Base-by-base conservation (phyloP, 805 yeast genomes). In the Cyberlindnera sargentensis region DNA sequence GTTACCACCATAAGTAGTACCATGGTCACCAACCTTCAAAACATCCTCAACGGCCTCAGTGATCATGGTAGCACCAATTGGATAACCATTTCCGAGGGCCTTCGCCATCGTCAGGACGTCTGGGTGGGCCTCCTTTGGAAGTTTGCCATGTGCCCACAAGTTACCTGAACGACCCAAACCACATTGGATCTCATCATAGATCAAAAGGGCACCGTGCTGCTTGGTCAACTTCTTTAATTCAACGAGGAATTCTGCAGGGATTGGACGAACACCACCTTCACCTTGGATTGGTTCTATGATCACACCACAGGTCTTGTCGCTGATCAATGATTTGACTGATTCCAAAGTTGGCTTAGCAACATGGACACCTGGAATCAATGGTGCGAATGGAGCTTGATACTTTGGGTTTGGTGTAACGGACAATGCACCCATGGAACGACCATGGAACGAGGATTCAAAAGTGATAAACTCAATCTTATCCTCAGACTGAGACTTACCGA, bases 211-310 rank as follows among this genome's bases (percentile, higher is more conserved):
- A 43, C 84, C 79, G 52, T 82, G 72, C 44, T 80, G 73, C 44
- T 68, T 66, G 61, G 96, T 87, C 44, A 84, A 65, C 54, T 75
- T 63, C 52, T 83, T 81, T 60, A 91, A 67, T 40, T 77, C 78
- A 4, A 70, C 59, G 48, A 91, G 70, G 59, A 86, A 89, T 36
- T 80, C 85, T 0, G 65, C 52, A 33, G 75, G 71, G 46, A 87
- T 75, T 23, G 82, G 78, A 57, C 80, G 78, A 20, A 91, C 82
- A 45, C 99, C 99, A 45, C 99, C 98, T 68, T 91, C 99, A 53
- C 98, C 99, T 70, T 93, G 99, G 46, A 93, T 82, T 24, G 99
- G 99, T 66, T 93, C 99, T 33, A 93, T 81, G 44, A 93, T 93
- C 29, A 93, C 93, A 42, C 90, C 99, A 54, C 95, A 87, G 34